phyloP scores from a whole-genome alignment of 2,329 filamentous ascomycete genomes.

The Phyllosticta citribraziliensis region DNA sequence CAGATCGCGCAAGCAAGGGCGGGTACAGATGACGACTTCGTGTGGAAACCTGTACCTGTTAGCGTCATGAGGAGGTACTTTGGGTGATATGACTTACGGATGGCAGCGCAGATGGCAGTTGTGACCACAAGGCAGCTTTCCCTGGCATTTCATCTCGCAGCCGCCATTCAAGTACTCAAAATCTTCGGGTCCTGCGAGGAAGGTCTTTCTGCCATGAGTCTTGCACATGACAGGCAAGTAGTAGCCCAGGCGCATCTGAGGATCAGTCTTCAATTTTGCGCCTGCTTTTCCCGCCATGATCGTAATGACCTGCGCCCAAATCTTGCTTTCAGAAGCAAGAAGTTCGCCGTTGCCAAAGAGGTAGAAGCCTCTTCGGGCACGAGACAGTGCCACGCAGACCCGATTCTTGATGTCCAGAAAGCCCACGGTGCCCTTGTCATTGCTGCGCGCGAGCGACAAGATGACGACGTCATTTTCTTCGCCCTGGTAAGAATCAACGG shows the following conservation, averaged over 20 bases:
- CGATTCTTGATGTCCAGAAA: conserved; percentile 61
- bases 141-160: conserved; percentile 3
- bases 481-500: conserved; percentile 83
- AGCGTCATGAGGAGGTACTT: not conserved
- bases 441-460: conserved; percentile 70
- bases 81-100: conserved; percentile 12
- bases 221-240: conserved; percentile 54
- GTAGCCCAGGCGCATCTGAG: conserved; percentile 33
- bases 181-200: conserved; percentile 31
- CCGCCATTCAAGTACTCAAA: conserved; percentile 2
- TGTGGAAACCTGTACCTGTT: not conserved
- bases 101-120: conserved; percentile 25
- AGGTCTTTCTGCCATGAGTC: conserved; percentile 45
- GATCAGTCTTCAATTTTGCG: conserved; percentile 17
- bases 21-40: not conserved
- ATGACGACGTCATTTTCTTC: conserved; percentile 82
- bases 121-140: conserved; percentile 23
- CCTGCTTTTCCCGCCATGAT: conserved; percentile 34
- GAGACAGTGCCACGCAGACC: conserved; percentile 53
- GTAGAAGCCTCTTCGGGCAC: conserved; percentile 71
- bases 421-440: conserved; percentile 49
- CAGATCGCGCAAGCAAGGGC: not conserved
- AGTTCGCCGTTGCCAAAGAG: conserved; percentile 68
- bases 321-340: conserved; percentile 34
- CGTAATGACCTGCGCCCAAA: conserved; percentile 43